These are phyloP conservation scores for Brasenia schreberi DNA, from an alignment of 164 flowering plant genomes.

Conservation along the genomic window DNA sequence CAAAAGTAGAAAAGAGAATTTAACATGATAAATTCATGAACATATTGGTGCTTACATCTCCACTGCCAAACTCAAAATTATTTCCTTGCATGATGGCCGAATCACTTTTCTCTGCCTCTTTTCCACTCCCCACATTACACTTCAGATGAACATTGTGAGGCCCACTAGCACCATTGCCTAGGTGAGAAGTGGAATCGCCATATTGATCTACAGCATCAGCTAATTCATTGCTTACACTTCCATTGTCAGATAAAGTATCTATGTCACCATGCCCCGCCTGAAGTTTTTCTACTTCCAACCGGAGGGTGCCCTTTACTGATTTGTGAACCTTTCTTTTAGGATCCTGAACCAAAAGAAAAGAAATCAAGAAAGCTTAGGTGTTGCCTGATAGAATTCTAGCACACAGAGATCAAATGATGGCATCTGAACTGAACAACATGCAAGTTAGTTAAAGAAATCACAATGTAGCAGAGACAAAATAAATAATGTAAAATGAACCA, in stretches of 20 bases:
- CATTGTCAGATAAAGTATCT: constrained; percentile 60
- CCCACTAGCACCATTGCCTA: constrained; percentile 49
- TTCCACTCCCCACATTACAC: constrained; percentile 32
- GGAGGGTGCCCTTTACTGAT: constrained; percentile 79
- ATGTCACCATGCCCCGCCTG: constrained; percentile 36
- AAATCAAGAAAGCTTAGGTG: too few relatives aligned
- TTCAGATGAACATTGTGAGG: constrained; percentile 31
- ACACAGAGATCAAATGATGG: too few relatives aligned
- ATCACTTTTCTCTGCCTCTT: constrained; percentile 38
- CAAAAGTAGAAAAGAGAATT: too few relatives aligned
- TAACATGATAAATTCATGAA: too few relatives aligned
- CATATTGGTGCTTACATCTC: constrained; percentile 45
- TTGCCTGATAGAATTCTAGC: too few relatives aligned
- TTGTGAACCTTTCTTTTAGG: constrained; percentile 95
- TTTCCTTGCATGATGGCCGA: constrained; percentile 21
- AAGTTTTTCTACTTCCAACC: constrained; percentile 79
- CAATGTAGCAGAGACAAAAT: too few relatives aligned
- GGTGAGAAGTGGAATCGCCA: constrained; percentile 27
- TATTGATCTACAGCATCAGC: constrained; percentile 39
- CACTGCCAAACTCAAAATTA: constrained; percentile 23
- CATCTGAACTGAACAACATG: too few relatives aligned
- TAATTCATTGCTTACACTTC: constrained; percentile 57
- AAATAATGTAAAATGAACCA: too few relatives aligned
- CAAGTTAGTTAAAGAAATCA: too few relatives aligned
- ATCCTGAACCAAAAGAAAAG: constrained; percentile 34